Base-by-base conservation (phyloP, 2,329 filamentous ascomycete genomes). In the Penicillium psychrosexuale region DNA sequence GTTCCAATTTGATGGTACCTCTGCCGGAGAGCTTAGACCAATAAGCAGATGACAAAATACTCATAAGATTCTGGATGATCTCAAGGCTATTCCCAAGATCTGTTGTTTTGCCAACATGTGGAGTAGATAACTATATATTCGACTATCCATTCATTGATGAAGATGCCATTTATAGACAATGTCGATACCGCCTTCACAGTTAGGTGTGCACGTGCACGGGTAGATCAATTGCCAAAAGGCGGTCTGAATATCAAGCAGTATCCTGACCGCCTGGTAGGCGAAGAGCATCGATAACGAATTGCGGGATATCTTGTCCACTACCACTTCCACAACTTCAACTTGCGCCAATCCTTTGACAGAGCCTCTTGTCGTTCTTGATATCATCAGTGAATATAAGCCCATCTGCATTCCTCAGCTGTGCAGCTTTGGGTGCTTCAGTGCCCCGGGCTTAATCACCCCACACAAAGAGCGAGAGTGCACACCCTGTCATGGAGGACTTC, bases 401-500 rank as follows among this genome's bases (percentile, higher is more conserved):
- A 12, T 36, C 37, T 53, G 51, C 22, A 54, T 45, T 57, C 43
- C 34, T 19, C 22, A 53, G 44, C 34, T 49, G 40, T 50, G 27
- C 31, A 50, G 46, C 39, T 47, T 50, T 48, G 57, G 60, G 54
- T 55, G 31, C 51, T 46, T 30, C 56, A 55, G 39, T 54, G 56
- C 56, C 56, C 55, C 53, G 51, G 55, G 60, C 58, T 58, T 57
- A 42, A 55, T 46, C 53, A 60, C 59, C 61, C 61, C 57, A 59
- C 53, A 34, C 13, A 22, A 9, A 19, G 42, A 31, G 3, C 12
- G 8, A 11, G 12, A 45, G n/a, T 30, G 11, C 28, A 7, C 42
- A 43, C 47, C 17, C 8, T 24, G 71, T 62, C 68, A 97, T 97
- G 94, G 94, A 97, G 73, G 93, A 97, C 77, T 97, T 94, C 76